These are phyloP conservation scores for Dryas drummondii DNA, from an alignment of 306 rosid genomes.

Conservation along the genomic window DNA sequence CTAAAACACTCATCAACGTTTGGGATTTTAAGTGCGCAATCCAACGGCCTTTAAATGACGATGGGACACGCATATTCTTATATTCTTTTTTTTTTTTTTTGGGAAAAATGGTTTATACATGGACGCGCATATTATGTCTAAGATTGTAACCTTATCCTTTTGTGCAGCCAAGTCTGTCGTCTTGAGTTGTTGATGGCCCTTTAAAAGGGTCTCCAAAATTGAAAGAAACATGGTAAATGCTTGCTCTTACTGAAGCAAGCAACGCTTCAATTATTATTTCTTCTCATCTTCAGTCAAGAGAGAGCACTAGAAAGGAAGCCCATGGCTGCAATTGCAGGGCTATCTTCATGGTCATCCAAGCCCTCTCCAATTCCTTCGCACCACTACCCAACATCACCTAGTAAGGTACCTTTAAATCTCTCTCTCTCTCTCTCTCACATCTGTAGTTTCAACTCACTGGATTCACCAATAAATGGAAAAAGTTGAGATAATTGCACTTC, in stretches of 20 bases:
- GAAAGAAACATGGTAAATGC: neutral
- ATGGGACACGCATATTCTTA: neutral
- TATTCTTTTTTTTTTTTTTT: too few relatives aligned
- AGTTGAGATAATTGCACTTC: too few relatives aligned
- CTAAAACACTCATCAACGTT: neutral
- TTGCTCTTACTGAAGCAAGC: neutral
- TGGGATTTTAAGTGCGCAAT: neutral
- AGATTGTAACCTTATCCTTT: slow-evolving; percentile 13
- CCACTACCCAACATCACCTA: slow-evolving; percentile 25
- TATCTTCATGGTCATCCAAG: slow-evolving; percentile 29
- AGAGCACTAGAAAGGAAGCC: slow-evolving; percentile 6
- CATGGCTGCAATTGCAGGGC: slow-evolving; percentile 41
- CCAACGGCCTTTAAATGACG: neutral
- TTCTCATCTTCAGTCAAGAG: neutral
- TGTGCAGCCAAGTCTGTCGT: neutral
- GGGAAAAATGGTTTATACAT: too few relatives aligned
- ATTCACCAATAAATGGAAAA: neutral
- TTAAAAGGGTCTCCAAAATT: neutral
- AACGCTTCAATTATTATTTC: neutral
- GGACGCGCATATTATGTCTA: too few relatives aligned
- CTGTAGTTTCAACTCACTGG: neutral
- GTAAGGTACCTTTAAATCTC: slow-evolving; percentile 37
- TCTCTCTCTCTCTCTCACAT: neutral
- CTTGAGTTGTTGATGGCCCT: neutral
- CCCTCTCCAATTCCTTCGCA: slow-evolving; percentile 14